These are phyloP conservation scores for Quercus cerris DNA, from an alignment of 306 rosid species.

Conservation along the genomic window DNA sequence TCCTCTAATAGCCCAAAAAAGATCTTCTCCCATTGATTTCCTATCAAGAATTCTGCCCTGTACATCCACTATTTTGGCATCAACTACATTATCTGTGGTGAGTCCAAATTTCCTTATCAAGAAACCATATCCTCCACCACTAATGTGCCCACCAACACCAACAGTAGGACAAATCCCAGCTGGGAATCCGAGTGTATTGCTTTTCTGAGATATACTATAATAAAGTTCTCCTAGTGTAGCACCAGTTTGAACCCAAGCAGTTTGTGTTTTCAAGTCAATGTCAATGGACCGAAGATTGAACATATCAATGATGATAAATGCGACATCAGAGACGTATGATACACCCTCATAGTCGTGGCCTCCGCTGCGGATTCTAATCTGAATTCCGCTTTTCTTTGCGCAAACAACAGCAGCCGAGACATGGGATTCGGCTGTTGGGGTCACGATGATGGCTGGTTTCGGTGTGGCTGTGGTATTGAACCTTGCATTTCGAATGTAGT, in stretches of 20 bases:
- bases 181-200: conserved; percentile 16
- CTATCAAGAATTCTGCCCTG: conserved; percentile 43
- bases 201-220: conserved; percentile 26
- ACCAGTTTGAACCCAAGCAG: conserved; percentile 46
- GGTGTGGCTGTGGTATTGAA: conserved; percentile 27
- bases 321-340: no score
- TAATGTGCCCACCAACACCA: conserved; percentile 24
- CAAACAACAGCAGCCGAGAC: no score
- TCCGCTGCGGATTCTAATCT: no score
- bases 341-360: no score
- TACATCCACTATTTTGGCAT: conserved; percentile 45
- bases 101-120: conserved; percentile 41
- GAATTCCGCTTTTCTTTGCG: no score
- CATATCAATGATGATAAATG: no score
- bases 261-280: conserved; percentile 31
- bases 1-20: conserved; percentile 56
- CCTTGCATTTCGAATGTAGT: conserved; percentile 38
- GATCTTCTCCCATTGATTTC: not conserved
- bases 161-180: conserved; percentile 27
- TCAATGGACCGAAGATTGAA: not conserved
- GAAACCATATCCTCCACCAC: conserved; percentile 34
- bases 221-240: conserved; percentile 60
- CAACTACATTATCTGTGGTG: conserved; percentile 38
- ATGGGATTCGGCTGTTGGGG: conserved; percentile 38
- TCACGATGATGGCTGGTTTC: conserved; percentile 44